Base-by-base conservation (phyloP, 2,329 filamentous ascomycete species). In the Chaetothyriales sp. region DNA sequence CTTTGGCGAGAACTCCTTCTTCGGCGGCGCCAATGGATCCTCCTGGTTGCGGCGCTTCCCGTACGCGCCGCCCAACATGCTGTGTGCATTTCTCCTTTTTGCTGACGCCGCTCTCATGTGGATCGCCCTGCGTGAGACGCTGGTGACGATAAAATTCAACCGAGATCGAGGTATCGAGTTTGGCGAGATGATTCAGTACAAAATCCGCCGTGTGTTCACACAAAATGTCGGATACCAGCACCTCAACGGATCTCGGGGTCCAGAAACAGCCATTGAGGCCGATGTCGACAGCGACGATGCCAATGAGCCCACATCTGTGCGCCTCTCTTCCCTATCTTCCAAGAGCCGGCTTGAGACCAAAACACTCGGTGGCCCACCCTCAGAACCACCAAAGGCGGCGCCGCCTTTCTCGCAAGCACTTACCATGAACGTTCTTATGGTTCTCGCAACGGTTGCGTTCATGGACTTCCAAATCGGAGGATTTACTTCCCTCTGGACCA, bases 401-500 rank as follows among this genome's bases (percentile, higher is more conserved):
- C 49, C 54, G 18, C 66, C 74, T 1, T 75, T 77, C 63, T 64
- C 66, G 25, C 65, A 68, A 20, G 74, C 77, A 46, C 76, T 75
- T 72, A 78, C 74, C 1, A 65, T 70, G 49, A 78, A 78, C 54
- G 74, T 77, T 9, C 60, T 77, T 53, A 74, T 69, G 63, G 76
- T 73, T 2, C 65, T 86, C 5, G 62, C 83, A 49, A 78, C 78
- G 22, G 79, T 81, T 57, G 80, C 79, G 6, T 78, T 86, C 55
- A 81, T 84, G 64, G 81, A 84, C 62, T 83, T 86, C 60, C 83
- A 86, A 65, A 74, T 87, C 65, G 68, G 67, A 54, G 83, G 83
- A 25, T 88, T 87, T 69, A 82, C 85, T 62, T 80, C 81, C 18
- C 74, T 88, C 19, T 87, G 83, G 81, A 80, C 84, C 47, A 75